Conservation (phyloP, 805 yeast species). For the Candida wancherniae region DNA sequence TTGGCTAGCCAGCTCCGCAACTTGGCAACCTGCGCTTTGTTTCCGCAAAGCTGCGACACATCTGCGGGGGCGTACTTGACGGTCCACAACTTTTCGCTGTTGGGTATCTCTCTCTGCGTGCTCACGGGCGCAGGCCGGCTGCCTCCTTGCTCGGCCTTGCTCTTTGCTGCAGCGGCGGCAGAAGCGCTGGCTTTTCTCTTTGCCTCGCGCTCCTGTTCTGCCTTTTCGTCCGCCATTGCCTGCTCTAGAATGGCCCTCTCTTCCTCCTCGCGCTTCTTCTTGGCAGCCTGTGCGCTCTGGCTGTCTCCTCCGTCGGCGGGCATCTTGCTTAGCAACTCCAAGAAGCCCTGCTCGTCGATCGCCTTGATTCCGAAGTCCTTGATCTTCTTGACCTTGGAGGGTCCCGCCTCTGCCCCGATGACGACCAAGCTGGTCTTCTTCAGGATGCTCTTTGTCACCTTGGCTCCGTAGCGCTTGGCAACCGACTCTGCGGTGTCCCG, state of each 20-base stretch:
- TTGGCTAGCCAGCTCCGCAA: conserved; percentile 68
- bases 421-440: conserved; percentile 85
- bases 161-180: neutral
- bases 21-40: conserved; percentile 61
- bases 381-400: conserved; percentile 83
- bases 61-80: conserved; percentile 83
- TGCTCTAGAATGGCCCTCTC: conserved; percentile 49
- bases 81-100: conserved; percentile 81
- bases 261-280: conserved; percentile 64
- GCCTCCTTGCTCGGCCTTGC: conserved; percentile 9
- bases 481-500: conserved; percentile 69
- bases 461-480: conserved; percentile 87
- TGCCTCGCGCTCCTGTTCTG: conserved; percentile 33
- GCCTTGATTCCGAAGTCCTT: conserved; percentile 70
- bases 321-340: conserved; percentile 67
- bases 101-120: conserved; percentile 34
- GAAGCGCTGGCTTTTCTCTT: conserved; percentile 33
- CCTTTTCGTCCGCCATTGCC: conserved; percentile 41
- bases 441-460: conserved; percentile 80
- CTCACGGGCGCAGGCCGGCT: conserved; percentile 10
- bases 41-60: conserved; percentile 77
- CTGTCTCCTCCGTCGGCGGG: conserved; percentile 91
- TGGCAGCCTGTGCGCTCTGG: conserved; percentile 69
- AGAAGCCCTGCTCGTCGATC: conserved; percentile 81
- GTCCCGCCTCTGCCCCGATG: conserved; percentile 94